Evolutionary conservation across 805 yeast species (phyloP), one percentile per base, ranked within the genome.

Genomic region (Brettanomyces custersianus): DNA sequence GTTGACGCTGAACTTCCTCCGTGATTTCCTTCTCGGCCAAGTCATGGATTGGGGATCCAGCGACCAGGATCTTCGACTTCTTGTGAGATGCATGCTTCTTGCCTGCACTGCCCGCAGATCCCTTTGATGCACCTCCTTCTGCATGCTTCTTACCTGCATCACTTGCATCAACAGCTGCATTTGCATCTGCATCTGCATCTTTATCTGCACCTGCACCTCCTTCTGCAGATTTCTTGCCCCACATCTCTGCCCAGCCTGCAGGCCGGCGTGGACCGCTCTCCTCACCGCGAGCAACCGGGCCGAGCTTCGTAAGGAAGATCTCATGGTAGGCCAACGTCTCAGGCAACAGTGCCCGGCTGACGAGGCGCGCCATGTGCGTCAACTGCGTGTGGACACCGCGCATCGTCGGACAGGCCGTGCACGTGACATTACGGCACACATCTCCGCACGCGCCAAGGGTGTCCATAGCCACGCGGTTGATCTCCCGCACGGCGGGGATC

Each of bases 371-470:
- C 33, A 72, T 61, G 10, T 68, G 65, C 29, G 78, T 70, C 45
- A 90, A 71, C 62, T 88, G 88, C 22, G 63, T 60, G 57, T 90
- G 96, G 36, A 90, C 71, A 53, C 77, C 77, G 35, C 87, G 83
- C 54, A 86, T 86, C 21, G 72, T 72, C 13, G 96, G 96, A 22
- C 85, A 66, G n/a, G 95, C 95, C 40, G 90, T 74, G 37, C 83
- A 72, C 79, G 88, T 90, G 30, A 90, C 96, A 55, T 90, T 90
- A 73, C 97, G 81, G 65, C 85, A 84, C 30, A 90, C 97, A 66
- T 90, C 97, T 68, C 97, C 97, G 70, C 96, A 90, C 1, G 97
- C 97, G 41, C 95, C 97, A 40, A 90, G 72, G 7, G 96, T 88
- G 56, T 92, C 97, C 80, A 90, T 72, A 49, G 90, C 70, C 5